Base-by-base conservation (phyloP, 140 eudicot genomes). In the Anethum foeniculum region DNA sequence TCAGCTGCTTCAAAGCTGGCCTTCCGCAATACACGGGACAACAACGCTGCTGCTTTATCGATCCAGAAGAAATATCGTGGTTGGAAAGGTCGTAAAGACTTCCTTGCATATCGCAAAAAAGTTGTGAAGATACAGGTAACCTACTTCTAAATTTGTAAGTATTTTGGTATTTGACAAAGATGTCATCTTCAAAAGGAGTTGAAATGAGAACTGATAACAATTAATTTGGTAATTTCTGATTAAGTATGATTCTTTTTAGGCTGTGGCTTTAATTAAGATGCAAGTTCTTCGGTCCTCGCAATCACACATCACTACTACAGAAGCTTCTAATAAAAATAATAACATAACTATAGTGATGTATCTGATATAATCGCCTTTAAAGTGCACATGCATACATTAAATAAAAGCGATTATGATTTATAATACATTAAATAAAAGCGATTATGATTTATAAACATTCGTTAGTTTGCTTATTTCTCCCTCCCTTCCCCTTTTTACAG, bases 81-180 rank as follows among this genome's bases (percentile, higher is more conserved):
- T 46, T 96, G 98, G 97, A 96, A 93, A 85, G 91, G 97, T 51
- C 90, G 99, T 43, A 96, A 89, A 82, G 90, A 93, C 82, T 96
- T 93, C 82, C 94, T 93, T 74, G 78, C 93, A 21, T 84, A 89
- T 48, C 97, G 99, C 82, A 92, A 90, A 83, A 93, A 96, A 91
- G 99, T 96, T 41, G 99, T 96, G 75, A 96, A 91, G 90, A 96
- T 96, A 84, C 99, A 96, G 99, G 99, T 96, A 47, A 47, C 64
- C 58, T 75, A 8, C 79, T 73, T 43, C 36, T 46, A 6, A 5
- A 10, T 46, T 43, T 3, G 41, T 15, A 46, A 13, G 7, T n/a
- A 44, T 75, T n/a, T 69, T 16, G 25, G 14, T 46, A 13, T n/a
- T 32, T 19, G 14, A 43, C 18, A 65, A 11, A 30, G 30, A 12